Percentiles rank a stretch among this genome's conserved stretches.
These are phyloP conservation scores for Sporothrix brasiliensis DNA, from an alignment of 2,329 filamentous ascomycete species.

Conservation along the genomic window DNA sequence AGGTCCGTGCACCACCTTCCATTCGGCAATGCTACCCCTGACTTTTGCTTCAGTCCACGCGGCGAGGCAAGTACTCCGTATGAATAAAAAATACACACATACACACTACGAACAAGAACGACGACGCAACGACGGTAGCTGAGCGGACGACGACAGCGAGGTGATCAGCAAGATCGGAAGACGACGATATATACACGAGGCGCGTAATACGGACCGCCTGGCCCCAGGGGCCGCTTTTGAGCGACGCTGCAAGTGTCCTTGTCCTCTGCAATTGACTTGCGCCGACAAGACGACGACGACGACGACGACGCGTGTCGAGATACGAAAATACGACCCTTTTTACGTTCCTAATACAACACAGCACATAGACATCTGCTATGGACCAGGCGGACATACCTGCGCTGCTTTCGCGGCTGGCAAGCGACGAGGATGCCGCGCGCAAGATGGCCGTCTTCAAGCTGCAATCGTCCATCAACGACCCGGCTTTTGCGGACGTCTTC, in stretches of 20 bases:
- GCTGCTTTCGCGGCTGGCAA: constrained; percentile 64
- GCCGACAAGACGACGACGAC: constrained; percentile 11
- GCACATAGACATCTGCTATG: constrained; percentile 47
- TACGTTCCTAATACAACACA: not conserved
- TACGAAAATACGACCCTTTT: not conserved
- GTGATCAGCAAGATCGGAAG: no score
- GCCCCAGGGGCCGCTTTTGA: not conserved
- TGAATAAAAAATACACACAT: not conserved
- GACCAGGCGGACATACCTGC: constrained; percentile 69
- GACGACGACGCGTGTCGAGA: not conserved
- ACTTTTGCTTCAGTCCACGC: constrained; percentile 20
- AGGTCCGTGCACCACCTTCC: constrained; percentile 29
- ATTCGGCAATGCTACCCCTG: constrained; percentile 29
- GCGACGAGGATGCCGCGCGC: constrained; percentile 83
- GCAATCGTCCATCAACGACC: constrained; percentile 92
- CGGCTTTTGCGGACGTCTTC: constrained; percentile 94
- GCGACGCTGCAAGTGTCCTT: constrained; percentile 19
- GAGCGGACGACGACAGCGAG: not conserved
- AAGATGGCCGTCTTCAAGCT: constrained; percentile 99
- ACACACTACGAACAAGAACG: not conserved
- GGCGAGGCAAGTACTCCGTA: not conserved
- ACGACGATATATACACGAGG: not conserved
- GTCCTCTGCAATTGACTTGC: not conserved
- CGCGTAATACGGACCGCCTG: not conserved
- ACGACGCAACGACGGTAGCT: not conserved